Percentiles rank a stretch among this genome's conserved stretches.
Evolutionary conservation across 495 filamentous ascomycete genomes (phyloP).

Genomic region (Podospora conica): DNA sequence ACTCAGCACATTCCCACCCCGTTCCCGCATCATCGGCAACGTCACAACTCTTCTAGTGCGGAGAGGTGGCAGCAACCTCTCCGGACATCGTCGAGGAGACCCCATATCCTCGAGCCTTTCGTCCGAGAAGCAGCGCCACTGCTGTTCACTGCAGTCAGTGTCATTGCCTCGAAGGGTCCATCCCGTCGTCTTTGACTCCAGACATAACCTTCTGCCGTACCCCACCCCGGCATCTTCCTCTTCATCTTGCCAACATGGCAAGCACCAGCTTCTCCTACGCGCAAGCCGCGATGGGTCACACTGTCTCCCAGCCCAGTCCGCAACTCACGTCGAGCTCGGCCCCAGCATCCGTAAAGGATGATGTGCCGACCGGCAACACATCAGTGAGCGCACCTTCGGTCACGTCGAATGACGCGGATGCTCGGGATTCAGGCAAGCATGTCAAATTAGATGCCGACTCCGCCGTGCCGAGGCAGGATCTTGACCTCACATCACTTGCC

Average conservation of each 20-base stretch:
- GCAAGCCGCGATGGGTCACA: conserved; percentile 79
- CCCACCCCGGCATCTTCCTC: too few relatives aligned
- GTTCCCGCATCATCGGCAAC: conserved; percentile 3
- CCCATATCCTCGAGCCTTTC: conserved; percentile 1
- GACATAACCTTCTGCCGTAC: neutral
- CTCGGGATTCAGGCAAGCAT: conserved; percentile 29
- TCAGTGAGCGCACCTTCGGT: conserved; percentile 47
- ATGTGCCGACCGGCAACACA: conserved; percentile 45
- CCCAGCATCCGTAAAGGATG: conserved; percentile 56
- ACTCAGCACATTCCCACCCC: conserved; percentile 9
- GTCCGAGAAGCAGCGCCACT: conserved; percentile 11
- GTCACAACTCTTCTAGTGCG: conserved; percentile 16
- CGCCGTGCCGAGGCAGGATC: conserved; percentile 18
- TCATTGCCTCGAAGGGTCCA: conserved; percentile 3
- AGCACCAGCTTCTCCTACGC: conserved; percentile 77
- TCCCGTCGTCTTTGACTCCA: conserved; percentile 4
- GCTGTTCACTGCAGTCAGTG: neutral
- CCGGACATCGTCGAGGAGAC: conserved; percentile 26
- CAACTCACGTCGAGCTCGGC: conserved; percentile 57
- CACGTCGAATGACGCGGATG: conserved; percentile 52
- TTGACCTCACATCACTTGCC: conserved; percentile 18
- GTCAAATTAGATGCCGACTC: conserved; percentile 19
- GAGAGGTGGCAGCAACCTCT: conserved; percentile 25
- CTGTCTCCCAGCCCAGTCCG: conserved; percentile 54
- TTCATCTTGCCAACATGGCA: conserved; percentile 23